Base-by-base conservation (phyloP, 805 yeast species). In the Pichia thaimueangensis region DNA sequence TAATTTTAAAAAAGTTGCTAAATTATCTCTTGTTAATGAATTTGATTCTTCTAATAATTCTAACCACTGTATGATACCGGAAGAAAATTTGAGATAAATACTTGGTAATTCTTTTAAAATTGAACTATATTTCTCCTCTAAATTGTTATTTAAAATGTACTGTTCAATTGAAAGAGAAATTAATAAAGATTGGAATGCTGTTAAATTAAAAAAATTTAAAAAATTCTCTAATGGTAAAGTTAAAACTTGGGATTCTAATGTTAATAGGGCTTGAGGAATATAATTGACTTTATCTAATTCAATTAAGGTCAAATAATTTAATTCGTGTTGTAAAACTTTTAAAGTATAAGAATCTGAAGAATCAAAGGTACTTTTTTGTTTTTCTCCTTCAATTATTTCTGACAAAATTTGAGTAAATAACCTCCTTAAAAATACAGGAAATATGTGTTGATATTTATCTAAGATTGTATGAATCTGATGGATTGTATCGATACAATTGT, bases 401-500 rank as follows among this genome's bases (percentile, higher is more conserved):
- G 54, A 45, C 53, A 56, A 48, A 30, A 52, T 43, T 27, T 55
- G 61, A 36, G 53, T 58, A n/a, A 62, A 45, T 32, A 65, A 50
- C 43, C 59, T 56, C 46, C 57, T 60, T 29, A 65, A 40, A 42
- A 59, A 67, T 34, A 52, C 55, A 42, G 55, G 48, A 47, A 61
- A 61, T 30, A 64, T 62, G 33, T 60, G 63, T 9, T 63, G 58
- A 27, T 64, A 56, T 41, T 62, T 62, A 11, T 56, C 60, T 42
- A 74, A 54, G 23, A 80, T 68, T 49, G 63, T 65, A 43, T 68
- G 65, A 54, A 79, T 75, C 54, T 79, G 75, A 30, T 56, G 51
- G 37, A 59, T 54, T 22, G 70, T 63, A 17, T 60, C 46, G 20
- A 60, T 62, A 54, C 70, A 66, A 57, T 70, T 71, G 19, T 60